These are phyloP conservation scores for Dysphania ambrosioides DNA, from an alignment of 148 eudicot species.

Conservation along the genomic window DNA sequence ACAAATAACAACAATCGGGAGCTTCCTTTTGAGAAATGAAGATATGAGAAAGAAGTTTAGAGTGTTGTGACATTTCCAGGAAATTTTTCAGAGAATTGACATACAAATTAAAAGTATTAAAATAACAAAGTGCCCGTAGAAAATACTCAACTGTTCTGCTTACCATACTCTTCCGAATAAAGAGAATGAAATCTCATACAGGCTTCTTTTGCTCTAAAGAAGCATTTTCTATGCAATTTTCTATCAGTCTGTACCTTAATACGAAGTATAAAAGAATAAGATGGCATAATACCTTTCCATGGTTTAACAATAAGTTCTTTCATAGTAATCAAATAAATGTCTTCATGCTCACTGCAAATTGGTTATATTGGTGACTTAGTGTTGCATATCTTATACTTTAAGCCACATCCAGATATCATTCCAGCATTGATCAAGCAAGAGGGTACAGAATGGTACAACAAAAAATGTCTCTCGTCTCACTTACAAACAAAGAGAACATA, in stretches of 20 bases:
- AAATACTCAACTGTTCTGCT: not conserved
- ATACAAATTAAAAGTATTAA: not conserved
- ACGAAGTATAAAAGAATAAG: not conserved
- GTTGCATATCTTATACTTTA: not conserved
- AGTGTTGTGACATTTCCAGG: not conserved
- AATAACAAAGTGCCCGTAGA: not conserved
- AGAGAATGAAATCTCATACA: not conserved
- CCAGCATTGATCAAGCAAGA: not conserved
- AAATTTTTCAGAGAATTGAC: not conserved
- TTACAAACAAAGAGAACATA: no score
- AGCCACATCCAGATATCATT: no score
- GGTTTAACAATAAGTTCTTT: no score
- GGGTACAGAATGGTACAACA: not conserved
- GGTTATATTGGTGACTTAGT: not conserved
- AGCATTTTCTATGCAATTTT: not conserved
- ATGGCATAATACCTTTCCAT: not conserved
- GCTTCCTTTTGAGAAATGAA: not conserved
- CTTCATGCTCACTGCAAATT: not conserved
- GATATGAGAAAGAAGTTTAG: not conserved
- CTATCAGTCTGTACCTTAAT: not conserved
- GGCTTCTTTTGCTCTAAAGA: not conserved
- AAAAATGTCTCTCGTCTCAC: not conserved
- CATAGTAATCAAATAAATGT: no score
- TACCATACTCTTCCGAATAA: not conserved
- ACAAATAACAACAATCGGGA: not conserved